phyloP scores from a whole-genome alignment of 75 land plant genomes.

The Cunninghamia lanceolata region DNA sequence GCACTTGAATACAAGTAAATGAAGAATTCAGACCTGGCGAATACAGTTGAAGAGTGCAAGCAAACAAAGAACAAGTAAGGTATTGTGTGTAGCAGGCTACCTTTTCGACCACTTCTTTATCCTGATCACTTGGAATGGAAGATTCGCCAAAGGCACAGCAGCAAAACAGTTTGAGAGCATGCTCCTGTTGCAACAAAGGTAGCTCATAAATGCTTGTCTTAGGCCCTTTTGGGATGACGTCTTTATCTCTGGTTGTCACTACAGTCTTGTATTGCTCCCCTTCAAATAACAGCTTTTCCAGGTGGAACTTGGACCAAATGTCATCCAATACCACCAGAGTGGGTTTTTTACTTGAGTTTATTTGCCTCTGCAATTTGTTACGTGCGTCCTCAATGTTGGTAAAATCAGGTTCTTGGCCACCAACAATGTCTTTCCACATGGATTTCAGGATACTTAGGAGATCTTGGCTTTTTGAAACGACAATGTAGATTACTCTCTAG shows the following conservation, averaged over 20 bases:
- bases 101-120: slow-evolving; percentile 46
- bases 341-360: not conserved
- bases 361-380: not conserved
- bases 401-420: no score
- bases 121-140: slow-evolving; percentile 20
- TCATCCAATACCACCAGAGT: no score
- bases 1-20: no score
- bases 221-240: no score
- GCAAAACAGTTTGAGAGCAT: slow-evolving; percentile 48
- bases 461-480: not conserved
- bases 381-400: not conserved
- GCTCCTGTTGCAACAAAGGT: slow-evolving; percentile 33
- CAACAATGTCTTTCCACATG: slow-evolving; percentile 21
- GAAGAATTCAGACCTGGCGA: no score
- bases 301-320: no score
- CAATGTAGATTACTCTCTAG: not conserved
- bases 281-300: no score
- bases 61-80: no score
- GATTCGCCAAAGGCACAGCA: slow-evolving; percentile 34
- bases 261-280: no score
- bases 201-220: slow-evolving; percentile 17
- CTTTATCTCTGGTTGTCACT: no score
- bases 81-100: slow-evolving; percentile 10
- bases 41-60: no score
- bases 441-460: not conserved